Evolutionary conservation across 371 early-diverging fungal genomes (phyloP).

Genomic region (Entomophthora muscae): DNA sequence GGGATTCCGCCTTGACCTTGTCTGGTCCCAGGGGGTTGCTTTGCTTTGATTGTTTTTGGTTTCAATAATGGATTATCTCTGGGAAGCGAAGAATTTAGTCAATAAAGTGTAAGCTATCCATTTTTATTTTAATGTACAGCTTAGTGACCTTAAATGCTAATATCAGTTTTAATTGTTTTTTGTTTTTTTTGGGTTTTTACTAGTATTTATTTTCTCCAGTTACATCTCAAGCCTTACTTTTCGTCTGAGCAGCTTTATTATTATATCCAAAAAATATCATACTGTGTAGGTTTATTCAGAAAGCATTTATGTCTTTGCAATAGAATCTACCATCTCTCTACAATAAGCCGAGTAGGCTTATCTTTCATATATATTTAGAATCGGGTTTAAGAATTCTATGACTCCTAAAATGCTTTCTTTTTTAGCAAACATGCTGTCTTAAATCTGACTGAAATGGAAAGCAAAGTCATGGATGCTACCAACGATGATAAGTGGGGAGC

Average conservation of each 20-base stretch:
- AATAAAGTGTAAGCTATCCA: constrained; percentile 14
- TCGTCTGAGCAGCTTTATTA: background rate
- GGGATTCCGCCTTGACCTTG: too few species aligned
- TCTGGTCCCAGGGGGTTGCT: too few species aligned
- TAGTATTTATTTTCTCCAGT: background rate
- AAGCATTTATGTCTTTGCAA: background rate
- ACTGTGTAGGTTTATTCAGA: background rate
- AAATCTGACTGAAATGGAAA: constrained; percentile 74
- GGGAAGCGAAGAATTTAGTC: constrained; percentile 15
- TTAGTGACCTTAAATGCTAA: background rate
- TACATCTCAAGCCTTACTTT: background rate
- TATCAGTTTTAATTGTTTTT: background rate
- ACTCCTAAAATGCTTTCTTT: background rate
- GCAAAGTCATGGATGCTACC: constrained; percentile 73
- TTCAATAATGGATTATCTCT: constrained; percentile 9
- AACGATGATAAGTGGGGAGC: constrained; percentile 84
- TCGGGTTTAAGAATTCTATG: background rate
- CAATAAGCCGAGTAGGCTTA: too few species aligned
- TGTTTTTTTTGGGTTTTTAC: background rate
- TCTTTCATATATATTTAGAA: background rate
- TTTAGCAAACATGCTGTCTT: constrained; percentile 28
- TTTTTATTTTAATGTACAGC: background rate
- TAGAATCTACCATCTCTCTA: background rate
- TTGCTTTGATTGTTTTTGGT: background rate
- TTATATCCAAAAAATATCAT: background rate